Percentiles rank a stretch among this genome's conserved stretches.
Conservation (phyloP, 2,329 filamentous ascomycete species). For the Monosporascus sp. region DNA sequence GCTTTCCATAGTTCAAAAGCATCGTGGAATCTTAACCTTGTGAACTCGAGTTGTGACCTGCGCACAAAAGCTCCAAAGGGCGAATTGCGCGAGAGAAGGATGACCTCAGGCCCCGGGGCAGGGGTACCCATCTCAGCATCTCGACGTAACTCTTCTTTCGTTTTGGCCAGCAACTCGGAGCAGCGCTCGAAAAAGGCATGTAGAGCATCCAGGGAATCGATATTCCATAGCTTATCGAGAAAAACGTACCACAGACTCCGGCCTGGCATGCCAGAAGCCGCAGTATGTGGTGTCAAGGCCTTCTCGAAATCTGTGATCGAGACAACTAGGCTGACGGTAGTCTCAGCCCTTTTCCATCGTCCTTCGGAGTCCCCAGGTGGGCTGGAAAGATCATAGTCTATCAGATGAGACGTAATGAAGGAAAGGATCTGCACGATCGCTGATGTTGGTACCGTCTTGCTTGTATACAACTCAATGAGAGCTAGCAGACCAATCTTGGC, state of each 20-base stretch:
- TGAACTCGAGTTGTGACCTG: slow-evolving; percentile 72
- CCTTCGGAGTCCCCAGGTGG: slow-evolving; percentile 22
- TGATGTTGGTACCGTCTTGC: slow-evolving; percentile 60
- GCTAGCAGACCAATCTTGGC: slow-evolving; percentile 79
- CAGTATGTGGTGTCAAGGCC: slow-evolving; percentile 46
- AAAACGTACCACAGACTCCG: slow-evolving; percentile 85
- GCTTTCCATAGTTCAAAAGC: slow-evolving; percentile 72
- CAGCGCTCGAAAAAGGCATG: slow-evolving; percentile 67
- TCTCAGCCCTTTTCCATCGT: slow-evolving; percentile 45
- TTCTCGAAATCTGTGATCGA: slow-evolving; percentile 55
- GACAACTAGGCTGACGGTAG: slow-evolving; percentile 46
- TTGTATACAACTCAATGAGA: slow-evolving; percentile 75
- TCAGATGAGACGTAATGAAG: slow-evolving; percentile 68
- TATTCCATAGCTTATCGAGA: slow-evolving; percentile 72
- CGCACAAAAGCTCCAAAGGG: slow-evolving; percentile 79
- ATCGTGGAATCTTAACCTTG: slow-evolving; percentile 73
- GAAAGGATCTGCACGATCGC: slow-evolving; percentile 72
- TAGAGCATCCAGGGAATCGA: slow-evolving; percentile 78
- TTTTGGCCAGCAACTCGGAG: slow-evolving; percentile 52
- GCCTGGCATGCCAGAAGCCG: slow-evolving; percentile 59
- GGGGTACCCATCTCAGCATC: slow-evolving; percentile 48
- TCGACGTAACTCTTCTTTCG: slow-evolving; percentile 53
- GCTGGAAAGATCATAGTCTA: slow-evolving; percentile 40
- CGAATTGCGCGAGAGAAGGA: slow-evolving; percentile 65
- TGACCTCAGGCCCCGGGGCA: slow-evolving; percentile 41